Evolutionary conservation across 768 basidiomycete species (phyloP), one percentile per base, ranked within the genome.

Genomic region (Pleurotus cornucopiae): DNA sequence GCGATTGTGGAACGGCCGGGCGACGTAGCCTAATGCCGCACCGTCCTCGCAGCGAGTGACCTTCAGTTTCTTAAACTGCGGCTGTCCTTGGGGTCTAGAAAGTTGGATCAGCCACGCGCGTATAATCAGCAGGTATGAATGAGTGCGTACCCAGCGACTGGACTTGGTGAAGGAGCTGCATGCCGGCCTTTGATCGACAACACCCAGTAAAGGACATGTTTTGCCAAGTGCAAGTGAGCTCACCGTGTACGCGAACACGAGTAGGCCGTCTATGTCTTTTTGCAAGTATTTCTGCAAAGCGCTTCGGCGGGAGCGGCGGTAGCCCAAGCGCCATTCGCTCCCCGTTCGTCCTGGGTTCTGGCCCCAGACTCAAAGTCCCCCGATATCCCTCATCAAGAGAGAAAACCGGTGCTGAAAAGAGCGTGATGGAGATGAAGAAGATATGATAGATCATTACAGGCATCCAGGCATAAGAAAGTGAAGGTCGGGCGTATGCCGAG

Each of bases 261-360:
- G 51, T 16, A 14, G 16, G 16, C 13, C 11, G 13, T 14, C n/a
- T 53, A 11, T 39, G 51, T 18, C 51, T 16, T 23, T 23, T 37
- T 39, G 23, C 26, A 4, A 53, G 39, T 26, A 53, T 16, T 12
- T 14, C 14, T 12, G 51, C 51, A 6, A 53, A 25, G n/a, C 39
- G 37, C 18, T 14, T 14, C 12, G 51, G 51, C 11, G 51, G 51
- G 16, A 53, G 18, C 9, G 51, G 51, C 6, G 51, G 51, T 14
- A 53, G 6, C 9, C 51, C 51, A n/a, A 53, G 37, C 39, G 51
- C 51, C 51, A 53, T 53, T 7, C 51, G 51, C 41, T 53, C n/a
- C 14, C 38, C 51, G 41, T 53, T 53, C 9, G 51, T 53, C 26
- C 30, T 53, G 9, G 39, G 34, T 11, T 53, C 51, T 34, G 11